Base-by-base conservation (phyloP, 805 yeast genomes). In the Candida sphagnicola region DNA sequence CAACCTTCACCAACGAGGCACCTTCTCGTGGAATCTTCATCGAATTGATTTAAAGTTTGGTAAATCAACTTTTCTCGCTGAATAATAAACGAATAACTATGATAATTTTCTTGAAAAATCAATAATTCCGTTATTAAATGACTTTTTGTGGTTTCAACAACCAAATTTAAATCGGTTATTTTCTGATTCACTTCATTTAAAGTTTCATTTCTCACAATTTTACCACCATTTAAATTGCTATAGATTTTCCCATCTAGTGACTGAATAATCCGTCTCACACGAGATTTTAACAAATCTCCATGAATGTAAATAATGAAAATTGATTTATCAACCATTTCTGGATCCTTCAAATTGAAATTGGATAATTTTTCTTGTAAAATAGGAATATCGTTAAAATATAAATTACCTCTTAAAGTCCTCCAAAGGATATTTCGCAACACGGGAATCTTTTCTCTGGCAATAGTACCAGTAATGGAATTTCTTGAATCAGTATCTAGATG, bases 1-100 rank as follows among this genome's bases (percentile, higher is more conserved):
- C 85, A 83, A 32, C 87, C 88, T 67, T 79, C 87, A 23, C 80
- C 85, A 37, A 77, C 83, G 34, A 78, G 70, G 55, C 81, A 81
- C 53, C 78, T 74, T 56, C 88, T 72, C 31, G 75, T 74, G 39
- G 73, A 62, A 56, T 85, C 93, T 55, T 77, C 82, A 49, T 82
- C 80, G 50, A 85, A 85, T 42, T 67, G 68, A 57, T 82, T 82
- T 65, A 83, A 68, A 3, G 76, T 67, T 42, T 74, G 72, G 54
- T 70, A 82, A 30, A 82, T 78, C 17, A 74, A 58, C 46, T 76
- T 74, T 49, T 83, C 90, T 32, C 78, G 59, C 38, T 72, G 68
- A 37, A 79, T 44, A 5, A 47, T 46, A 38, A 56, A 64, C 25
- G 46, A 38, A 53, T 57, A 65, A 35, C 61, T 60, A 1, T 65